Evolutionary conservation across 768 basidiomycete species (phyloP).

Genomic region (Boletus vinaceobasis): DNA sequence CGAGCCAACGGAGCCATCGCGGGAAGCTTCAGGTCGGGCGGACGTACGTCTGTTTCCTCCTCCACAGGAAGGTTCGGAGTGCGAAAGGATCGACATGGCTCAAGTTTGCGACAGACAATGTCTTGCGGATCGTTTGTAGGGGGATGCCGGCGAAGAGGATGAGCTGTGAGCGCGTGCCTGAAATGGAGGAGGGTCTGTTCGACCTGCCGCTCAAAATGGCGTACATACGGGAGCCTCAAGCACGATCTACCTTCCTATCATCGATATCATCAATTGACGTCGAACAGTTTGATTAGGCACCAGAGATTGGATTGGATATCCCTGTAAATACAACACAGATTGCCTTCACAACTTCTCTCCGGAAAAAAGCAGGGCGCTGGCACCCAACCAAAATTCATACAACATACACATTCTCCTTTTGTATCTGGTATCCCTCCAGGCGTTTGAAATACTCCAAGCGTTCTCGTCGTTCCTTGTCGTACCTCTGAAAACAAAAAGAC

Average conservation of each 20-base stretch:
- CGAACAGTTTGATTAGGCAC: background rate
- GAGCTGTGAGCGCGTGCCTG: background rate
- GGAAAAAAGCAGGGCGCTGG: background rate
- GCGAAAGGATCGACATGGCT: conserved; percentile 17
- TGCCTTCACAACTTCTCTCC: background rate
- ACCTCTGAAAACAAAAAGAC: conserved; percentile 27
- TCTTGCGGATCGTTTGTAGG: conserved; percentile 15
- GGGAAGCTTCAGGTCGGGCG: conserved; percentile 16
- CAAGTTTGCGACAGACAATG: conserved; percentile 24
- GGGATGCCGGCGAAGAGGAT: background rate
- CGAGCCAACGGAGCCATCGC: background rate
- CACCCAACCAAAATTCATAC: conserved; percentile 36
- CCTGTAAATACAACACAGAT: conserved; percentile 15
- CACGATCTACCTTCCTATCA: background rate
- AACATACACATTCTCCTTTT: conserved; percentile 57
- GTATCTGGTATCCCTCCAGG: conserved; percentile 49
- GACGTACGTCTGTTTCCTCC: conserved; percentile 23
- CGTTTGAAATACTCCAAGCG: conserved; percentile 53
- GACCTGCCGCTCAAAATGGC: conserved; percentile 7
- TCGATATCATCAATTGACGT: background rate
- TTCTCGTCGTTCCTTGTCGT: conserved; percentile 46
- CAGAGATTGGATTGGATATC: too few relatives aligned
- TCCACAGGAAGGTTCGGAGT: conserved; percentile 6
- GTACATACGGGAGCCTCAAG: conserved; percentile 13
- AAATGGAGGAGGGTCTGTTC: background rate